Evolutionary conservation across 2,329 filamentous ascomycete species (phyloP), one percentile per base, ranked within the genome.

Genomic region (Stachybotrys elegans): DNA sequence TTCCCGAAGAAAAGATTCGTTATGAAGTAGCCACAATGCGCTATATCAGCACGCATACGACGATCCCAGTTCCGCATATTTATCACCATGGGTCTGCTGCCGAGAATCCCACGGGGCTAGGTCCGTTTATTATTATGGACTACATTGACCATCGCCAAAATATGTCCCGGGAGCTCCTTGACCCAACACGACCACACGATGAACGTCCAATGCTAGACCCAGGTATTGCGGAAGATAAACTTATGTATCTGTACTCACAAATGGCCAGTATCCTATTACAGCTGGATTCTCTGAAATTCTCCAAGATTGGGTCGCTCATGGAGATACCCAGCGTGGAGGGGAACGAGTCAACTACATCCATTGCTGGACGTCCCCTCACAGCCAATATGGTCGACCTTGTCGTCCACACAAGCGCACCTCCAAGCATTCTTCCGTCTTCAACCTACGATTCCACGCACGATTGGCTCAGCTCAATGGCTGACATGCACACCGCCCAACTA

Each of bases 241-340:
- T 71, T 0, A 46, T 59, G 42, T 43, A 49, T 7, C 44, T 69
- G 2, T 73, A 72, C 48, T 42, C 54, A 3, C 59, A 73, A 47
- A 58, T 73, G 45, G 69, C 69, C 12, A 59, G 64, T 22, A 66
- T 71, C 29, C 22, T 72, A 14, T 56, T 73, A 5, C 61, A 72
- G 44, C 59, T 74, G 2, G 64, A 56, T 14, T 52, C 5, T 4
- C 51, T 59, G 1, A 59, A 50, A 1, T 65, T 72, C 21, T 38
- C 57, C 22, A 51, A 52, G 20, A 71, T 73, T 22, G 69, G 69
- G 1, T 66, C 61, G 8, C 51, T 71, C 2, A 41, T 49, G 22
- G 46, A 65, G 37, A 42, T 53, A 3, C n/a, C n/a, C n/a, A n/a
- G n/a, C n/a, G n/a, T n/a, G n/a, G 48, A 56, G 13, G 43, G 56